A percentile compares a stretch with the other conserved stretches of the same genome.
Evolutionary conservation across 768 basidiomycete species (phyloP).

Genomic region (Lactarius quietus): DNA sequence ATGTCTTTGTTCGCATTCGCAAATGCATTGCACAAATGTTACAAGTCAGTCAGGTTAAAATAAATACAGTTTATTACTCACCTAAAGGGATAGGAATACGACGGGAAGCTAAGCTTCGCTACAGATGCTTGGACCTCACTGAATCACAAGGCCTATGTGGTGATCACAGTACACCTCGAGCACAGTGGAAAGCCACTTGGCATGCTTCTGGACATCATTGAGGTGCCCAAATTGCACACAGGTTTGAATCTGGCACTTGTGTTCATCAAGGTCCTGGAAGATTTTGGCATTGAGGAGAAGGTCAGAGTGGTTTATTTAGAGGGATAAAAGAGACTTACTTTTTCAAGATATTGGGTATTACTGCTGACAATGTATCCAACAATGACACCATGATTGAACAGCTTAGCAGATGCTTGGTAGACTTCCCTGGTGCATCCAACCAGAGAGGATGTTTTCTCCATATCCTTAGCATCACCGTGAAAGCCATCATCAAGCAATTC

Average conservation of each 20-base stretch:
- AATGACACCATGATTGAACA: constrained; percentile 37
- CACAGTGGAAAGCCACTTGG: background rate
- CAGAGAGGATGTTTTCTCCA: constrained; percentile 39
- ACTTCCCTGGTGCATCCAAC: constrained; percentile 29
- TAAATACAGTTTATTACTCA: background rate
- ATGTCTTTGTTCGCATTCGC: constrained; percentile 28
- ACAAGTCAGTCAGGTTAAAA: background rate
- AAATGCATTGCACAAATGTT: constrained; percentile 28
- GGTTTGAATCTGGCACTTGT: constrained; percentile 31
- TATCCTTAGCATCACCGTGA: constrained; percentile 37
- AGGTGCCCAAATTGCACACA: constrained; percentile 28
- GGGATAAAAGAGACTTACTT: too few species aligned
- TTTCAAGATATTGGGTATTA: constrained; percentile 33
- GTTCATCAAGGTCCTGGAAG: too few species aligned
- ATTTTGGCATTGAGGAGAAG: constrained; percentile 31
- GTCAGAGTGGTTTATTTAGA: constrained; percentile 21
- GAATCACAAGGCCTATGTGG: background rate
- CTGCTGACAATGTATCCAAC: constrained; percentile 36
- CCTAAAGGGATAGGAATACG: background rate
- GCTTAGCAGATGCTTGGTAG: constrained; percentile 27
- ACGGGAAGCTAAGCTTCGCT: background rate
- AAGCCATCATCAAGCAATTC: constrained; percentile 35
- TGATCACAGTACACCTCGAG: background rate
- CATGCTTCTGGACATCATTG: background rate
- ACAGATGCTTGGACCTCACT: too few species aligned